Evolutionary conservation across 164 flowering plant species (phyloP).

Genomic region (Tetracentron sinense): DNA sequence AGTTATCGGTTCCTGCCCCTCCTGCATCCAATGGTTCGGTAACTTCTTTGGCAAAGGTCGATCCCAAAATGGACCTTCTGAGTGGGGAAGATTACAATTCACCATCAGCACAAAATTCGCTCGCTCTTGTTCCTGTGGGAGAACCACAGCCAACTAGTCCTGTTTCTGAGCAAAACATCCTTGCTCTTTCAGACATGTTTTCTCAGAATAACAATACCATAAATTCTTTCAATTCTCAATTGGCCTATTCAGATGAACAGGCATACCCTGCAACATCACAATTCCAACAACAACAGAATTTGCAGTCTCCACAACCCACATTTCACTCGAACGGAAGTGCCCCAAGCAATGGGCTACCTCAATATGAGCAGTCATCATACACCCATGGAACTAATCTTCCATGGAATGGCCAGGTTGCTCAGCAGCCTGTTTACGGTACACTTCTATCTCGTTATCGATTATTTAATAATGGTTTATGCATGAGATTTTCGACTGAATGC

Average conservation of each 20-base stretch:
- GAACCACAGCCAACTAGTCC: conserved; percentile 51
- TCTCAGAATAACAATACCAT: conserved; percentile 30
- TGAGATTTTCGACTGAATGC: no score
- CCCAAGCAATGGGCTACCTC: conserved; percentile 34
- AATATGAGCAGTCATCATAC: conserved; percentile 43
- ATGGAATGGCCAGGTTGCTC: no score
- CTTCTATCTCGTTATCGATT: neutral
- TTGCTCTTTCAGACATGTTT: conserved; percentile 74
- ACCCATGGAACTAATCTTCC: conserved; percentile 37
- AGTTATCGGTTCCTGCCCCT: conserved; percentile 31
- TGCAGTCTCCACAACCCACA: conserved; percentile 34
- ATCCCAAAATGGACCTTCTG: conserved; percentile 71
- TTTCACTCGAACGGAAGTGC: conserved; percentile 55
- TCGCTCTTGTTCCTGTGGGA: conserved; percentile 82
- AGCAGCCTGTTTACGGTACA: conserved; percentile 32
- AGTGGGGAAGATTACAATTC: conserved; percentile 81
- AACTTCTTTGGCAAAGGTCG: conserved; percentile 27
- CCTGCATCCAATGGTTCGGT: conserved; percentile 21
- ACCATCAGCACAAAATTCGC: conserved; percentile 47
- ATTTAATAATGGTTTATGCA: neutral
- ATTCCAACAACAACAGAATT: conserved; percentile 47
- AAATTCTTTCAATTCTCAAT: conserved; percentile 27
- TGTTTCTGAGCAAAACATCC: conserved; percentile 50
- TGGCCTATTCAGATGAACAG: conserved; percentile 35
- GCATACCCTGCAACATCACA: conserved; percentile 33